Evolutionary conservation across 1,284 basidiomycete genomes (phyloP), one percentile per base, ranked within the genome.

Genomic region (Ganoderma sp.): DNA sequence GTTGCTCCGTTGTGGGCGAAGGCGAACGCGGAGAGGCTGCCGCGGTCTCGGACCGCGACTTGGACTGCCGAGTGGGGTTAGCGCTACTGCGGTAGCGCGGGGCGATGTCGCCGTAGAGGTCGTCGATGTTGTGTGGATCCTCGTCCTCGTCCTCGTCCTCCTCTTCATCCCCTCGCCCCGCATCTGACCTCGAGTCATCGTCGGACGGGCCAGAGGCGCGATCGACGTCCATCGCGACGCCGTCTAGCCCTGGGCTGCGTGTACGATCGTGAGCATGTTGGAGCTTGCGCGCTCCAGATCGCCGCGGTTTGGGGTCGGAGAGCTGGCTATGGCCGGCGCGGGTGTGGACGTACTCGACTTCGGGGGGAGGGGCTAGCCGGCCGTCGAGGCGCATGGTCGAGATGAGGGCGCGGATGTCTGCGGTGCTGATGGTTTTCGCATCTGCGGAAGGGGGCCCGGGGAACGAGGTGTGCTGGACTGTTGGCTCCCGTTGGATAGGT

Each of bases 81-180:
- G 10, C 37, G 65, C 17, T 15, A 22, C 22, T 50, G 4, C 42
- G 63, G 52, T 63, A 67, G 15, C 43, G 58, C 5, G 65, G 71
- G 4, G 71, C 69, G 54, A 70, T 37, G 39, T 69, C 67, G 25
- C 69, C 67, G 34, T 71, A 70, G 41, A 71, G 56, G 61, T 69
- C 69, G 37, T 69, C 66, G 52, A 67, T 70, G 32, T 71, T 63
- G 59, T 69, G 69, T 3, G 61, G 69, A 34, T 67, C 25, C 25
- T 28, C 25, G 25, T 28, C 32, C 32, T 32, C 32, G 2, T 32
- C 32, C 2, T 32, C 32, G 2, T 32, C 32, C 3, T 32, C 32
- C 0, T 56, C 64, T 45, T 61, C 45, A 5, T n/a, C 28, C 8
- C 17, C 37, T 7, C 19, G 17, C 32, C 17, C 19, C 15, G 54